Evolutionary conservation across 805 yeast genomes (phyloP).

Genomic region (Candida vaughaniae): DNA sequence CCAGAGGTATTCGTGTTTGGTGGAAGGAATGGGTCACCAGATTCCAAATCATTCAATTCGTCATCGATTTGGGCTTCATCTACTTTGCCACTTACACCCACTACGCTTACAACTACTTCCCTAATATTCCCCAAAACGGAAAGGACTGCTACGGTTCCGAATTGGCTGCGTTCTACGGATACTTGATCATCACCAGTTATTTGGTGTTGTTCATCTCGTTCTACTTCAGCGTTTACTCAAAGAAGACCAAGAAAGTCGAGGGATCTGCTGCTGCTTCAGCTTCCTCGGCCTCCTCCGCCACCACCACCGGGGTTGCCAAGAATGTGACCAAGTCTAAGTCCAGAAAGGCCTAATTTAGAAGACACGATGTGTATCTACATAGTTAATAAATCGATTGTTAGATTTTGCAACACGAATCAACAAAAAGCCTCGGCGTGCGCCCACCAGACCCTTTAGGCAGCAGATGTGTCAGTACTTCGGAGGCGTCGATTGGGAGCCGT

Average conservation of each 20-base stretch:
- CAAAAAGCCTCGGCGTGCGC: too few species aligned
- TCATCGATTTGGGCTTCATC: conserved; percentile 85
- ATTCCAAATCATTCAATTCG: conserved; percentile 90
- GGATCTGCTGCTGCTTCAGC: conserved; percentile 10
- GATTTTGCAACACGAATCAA: too few species aligned
- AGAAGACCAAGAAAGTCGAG: conserved; percentile 39
- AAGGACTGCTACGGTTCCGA: conserved; percentile 84
- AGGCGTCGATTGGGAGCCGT: too few species aligned
- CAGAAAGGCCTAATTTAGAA: conserved; percentile 8
- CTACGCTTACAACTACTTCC: conserved; percentile 69
- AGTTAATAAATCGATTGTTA: too few species aligned
- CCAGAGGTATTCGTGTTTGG: conserved; percentile 95
- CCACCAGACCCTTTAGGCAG: too few species aligned
- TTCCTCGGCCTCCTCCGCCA: background rate
- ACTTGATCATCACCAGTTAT: conserved; percentile 82
- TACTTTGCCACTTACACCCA: conserved; percentile 93
- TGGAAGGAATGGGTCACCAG: conserved; percentile 99
- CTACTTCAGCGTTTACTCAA: conserved; percentile 78
- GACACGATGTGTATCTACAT: too few species aligned
- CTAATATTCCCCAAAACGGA: conserved; percentile 65
- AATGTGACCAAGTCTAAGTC: conserved; percentile 4
- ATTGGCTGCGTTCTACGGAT: conserved; percentile 90
- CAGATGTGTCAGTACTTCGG: too few species aligned
- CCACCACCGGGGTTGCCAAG: conserved; percentile 3
- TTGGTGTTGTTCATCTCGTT: conserved; percentile 87